Percentiles rank a stretch among this genome's conserved stretches.
phyloP scores from a whole-genome alignment of 2,329 filamentous ascomycete genomes.

The Aureobasidium musti region DNA sequence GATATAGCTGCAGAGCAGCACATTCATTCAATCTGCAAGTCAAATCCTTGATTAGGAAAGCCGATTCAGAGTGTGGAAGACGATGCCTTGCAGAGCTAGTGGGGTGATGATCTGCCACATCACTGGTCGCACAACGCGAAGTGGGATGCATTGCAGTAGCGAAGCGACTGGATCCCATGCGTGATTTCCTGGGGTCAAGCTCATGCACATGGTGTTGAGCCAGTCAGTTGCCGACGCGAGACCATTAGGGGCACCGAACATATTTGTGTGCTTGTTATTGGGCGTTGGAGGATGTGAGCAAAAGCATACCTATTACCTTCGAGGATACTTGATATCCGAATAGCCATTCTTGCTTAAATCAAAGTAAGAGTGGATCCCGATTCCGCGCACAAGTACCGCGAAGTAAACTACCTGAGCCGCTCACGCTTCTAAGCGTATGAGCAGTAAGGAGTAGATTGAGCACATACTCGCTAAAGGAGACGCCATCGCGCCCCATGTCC shows the following conservation, averaged over 20 bases:
- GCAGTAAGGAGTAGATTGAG: not conserved
- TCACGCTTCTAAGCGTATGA: constrained; percentile 2
- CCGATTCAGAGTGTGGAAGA: not conserved
- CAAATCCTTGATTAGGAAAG: constrained; percentile 5
- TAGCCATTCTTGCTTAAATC: not conserved
- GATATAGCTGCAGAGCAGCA: not conserved
- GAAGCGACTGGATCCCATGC: constrained; percentile 5
- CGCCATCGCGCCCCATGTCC: not conserved
- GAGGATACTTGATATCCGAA: not conserved
- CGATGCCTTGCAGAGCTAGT: constrained; percentile 20
- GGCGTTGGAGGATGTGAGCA: not conserved
- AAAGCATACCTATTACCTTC: not conserved
- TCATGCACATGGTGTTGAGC: constrained; percentile 16
- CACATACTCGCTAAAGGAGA: constrained; percentile 1
- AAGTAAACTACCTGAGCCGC: not conserved
- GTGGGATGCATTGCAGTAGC: constrained; percentile 29
- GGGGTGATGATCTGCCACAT: constrained; percentile 20
- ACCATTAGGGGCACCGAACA: not conserved
- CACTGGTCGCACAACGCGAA: constrained; percentile 23
- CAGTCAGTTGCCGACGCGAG: constrained; percentile 1
- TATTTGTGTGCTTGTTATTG: not conserved
- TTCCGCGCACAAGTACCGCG: not conserved
- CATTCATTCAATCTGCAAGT: not conserved
- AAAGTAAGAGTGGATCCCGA: constrained; percentile 4
- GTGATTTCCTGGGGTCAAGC: constrained; percentile 17